phyloP scores from a whole-genome alignment of 371 early-diverging fungal genomes.

The Apophysomyces variabilis region DNA sequence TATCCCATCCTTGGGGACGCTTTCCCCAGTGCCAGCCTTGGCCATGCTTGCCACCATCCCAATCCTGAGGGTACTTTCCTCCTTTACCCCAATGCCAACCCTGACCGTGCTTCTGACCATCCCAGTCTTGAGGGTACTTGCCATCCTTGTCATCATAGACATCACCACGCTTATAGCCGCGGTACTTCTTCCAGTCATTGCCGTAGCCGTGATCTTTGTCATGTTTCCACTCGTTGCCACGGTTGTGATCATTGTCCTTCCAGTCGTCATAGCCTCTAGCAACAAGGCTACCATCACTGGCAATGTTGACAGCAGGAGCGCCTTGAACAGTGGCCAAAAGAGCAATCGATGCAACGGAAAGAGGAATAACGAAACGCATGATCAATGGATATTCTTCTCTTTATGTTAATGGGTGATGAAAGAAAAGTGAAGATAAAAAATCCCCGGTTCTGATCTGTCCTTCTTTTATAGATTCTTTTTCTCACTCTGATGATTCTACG shows the following conservation, averaged over 20 bases:
- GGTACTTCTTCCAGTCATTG: background rate
- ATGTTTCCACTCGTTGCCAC: no score
- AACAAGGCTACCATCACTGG: background rate
- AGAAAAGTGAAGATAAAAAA: background rate
- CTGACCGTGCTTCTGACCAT: background rate
- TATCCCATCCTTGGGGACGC: background rate
- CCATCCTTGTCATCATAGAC: background rate
- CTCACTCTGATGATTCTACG: no score
- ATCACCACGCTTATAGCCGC: background rate
- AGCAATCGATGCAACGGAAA: conserved; percentile 6
- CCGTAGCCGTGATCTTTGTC: background rate
- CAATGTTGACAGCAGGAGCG: background rate
- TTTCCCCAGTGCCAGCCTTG: background rate
- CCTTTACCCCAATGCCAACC: conserved; percentile 9
- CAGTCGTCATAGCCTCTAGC: background rate
- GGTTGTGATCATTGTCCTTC: background rate
- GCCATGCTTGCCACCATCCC: background rate
- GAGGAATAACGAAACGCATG: background rate
- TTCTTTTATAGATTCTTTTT: no score
- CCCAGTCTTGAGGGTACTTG: background rate
- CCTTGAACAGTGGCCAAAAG: conserved; percentile 3
- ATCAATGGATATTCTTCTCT: background rate
- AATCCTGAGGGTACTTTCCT: background rate
- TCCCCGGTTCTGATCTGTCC: no score
- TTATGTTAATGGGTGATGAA: background rate